Evolutionary conservation across 1,284 basidiomycete species (phyloP).

Genomic region (Apiotrichum mycotoxinovorans): DNA sequence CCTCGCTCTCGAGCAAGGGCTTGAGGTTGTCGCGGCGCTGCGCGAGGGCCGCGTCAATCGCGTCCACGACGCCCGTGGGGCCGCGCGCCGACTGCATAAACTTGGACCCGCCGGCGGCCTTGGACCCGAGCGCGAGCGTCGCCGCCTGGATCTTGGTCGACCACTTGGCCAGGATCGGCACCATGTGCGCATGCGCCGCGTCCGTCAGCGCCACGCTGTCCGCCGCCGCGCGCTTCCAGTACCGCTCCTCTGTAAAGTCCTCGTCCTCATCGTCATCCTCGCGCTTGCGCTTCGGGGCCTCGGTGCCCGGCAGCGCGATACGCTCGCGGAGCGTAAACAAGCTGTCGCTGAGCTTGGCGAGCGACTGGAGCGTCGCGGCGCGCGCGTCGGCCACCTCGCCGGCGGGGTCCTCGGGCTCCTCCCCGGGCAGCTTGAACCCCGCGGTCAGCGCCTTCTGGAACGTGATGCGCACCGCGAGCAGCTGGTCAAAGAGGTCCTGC

Average conservation of each 20-base stretch:
- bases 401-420: constrained; percentile 23
- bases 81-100: constrained; percentile 61
- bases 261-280: constrained; percentile 18
- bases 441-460: constrained; percentile 72
- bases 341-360: constrained; percentile 38
- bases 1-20: constrained; percentile 60
- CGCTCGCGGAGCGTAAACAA: constrained; percentile 66
- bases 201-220: constrained; percentile 39
- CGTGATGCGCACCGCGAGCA: constrained; percentile 82
- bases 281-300: constrained; percentile 11
- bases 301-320: constrained; percentile 29
- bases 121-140: constrained; percentile 52
- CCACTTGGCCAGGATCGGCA: constrained; percentile 83
- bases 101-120: constrained; percentile 45
- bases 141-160: constrained; percentile 88
- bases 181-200: constrained; percentile 60
- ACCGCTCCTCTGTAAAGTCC: constrained; percentile 19
- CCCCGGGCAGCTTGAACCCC: constrained; percentile 36
- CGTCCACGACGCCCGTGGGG: constrained; percentile 49
- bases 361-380: constrained; percentile 30
- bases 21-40: constrained; percentile 29
- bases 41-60: constrained; percentile 37
- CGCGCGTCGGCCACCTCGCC: constrained; percentile 28
- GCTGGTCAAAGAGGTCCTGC: constrained; percentile 76
- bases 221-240: constrained; percentile 35